Base-by-base conservation (phyloP, 2,329 filamentous ascomycete genomes). In the Aurifilum marmelostoma region DNA sequence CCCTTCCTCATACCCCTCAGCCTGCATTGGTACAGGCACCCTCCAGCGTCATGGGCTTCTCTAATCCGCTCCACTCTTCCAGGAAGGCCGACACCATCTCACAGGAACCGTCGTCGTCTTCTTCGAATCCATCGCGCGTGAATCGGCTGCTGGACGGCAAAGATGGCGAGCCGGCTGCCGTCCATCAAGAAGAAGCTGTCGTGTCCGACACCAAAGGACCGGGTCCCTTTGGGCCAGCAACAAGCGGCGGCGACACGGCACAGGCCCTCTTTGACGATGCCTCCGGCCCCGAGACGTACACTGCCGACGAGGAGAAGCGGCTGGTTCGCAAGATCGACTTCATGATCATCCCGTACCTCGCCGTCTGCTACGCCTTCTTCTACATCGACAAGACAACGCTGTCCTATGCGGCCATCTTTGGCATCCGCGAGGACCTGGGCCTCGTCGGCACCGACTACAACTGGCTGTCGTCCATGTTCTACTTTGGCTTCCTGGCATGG, bases 321-420 rank as follows among this genome's bases (percentile, higher is more conserved):
- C 67, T 71, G 24, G 67, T 69, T 14, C 69, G 67, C 61, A 71
- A 69, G 62, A 67, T 71, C 39, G 69, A 71, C n/a, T 60, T 69
- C 21, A 69, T 65, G 47, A 69, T 71, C 41, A 63, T 71, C 34
- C 69, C 69, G 1, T 70, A 66, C 50, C 62, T 70, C 24, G 37
- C 69, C 41, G 67, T 71, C 24, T 71, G 67, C 32, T 71, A 71
- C 29, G 69, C 67, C 34, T 69, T 71, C 63, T 69, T 69, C 60
- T 74, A 77, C 37, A 72, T 76, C 41, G 75, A 77, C 72, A 76
- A 88, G 79, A 88, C 86, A 0, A 88, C 84, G 0, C 77, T 88
- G 39, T 87, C 84, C 0, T 91, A 90, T 72, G 88, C 89, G 0
- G 88, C 89, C 27, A 87, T 91, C 63, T 90, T 91, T 69, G 88